phyloP scores from a whole-genome alignment of 2,329 filamentous ascomycete genomes.

The Fusarium succisae region DNA sequence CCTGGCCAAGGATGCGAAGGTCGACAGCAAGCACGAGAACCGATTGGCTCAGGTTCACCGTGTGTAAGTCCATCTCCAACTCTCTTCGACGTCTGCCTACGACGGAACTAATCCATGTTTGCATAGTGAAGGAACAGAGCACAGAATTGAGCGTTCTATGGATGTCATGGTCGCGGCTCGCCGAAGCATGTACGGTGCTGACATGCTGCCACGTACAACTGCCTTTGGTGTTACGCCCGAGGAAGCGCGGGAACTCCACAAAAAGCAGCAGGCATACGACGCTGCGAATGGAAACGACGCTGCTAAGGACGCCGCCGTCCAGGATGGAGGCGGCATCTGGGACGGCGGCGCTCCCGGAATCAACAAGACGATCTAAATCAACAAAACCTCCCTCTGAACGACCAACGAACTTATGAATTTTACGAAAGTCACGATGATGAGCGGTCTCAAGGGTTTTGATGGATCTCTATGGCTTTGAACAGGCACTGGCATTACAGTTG shows the following conservation, averaged over 20 bases:
- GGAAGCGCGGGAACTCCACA: too few relatives aligned
- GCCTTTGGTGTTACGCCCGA: too few relatives aligned
- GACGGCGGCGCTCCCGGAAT: background rate
- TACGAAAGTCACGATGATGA: background rate
- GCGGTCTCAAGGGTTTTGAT: background rate
- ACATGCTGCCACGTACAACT: fast-evolving
- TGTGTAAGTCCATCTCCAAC: constrained; percentile 16
- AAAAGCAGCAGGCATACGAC: background rate
- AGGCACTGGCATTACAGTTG: background rate
- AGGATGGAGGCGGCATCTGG: background rate
- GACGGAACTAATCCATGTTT: background rate
- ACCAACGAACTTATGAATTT: background rate
- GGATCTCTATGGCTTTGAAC: background rate
- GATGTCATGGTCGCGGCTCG: fast-evolving
- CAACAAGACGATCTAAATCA: too few relatives aligned
- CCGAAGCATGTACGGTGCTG: fast-evolving
- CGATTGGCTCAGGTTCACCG: fast-evolving
- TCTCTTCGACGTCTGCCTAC: background rate
- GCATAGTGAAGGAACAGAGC: background rate
- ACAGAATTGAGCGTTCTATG: fast-evolving
- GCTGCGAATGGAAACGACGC: fast-evolving
- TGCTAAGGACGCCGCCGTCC: background rate
- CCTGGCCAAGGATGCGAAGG: fast-evolving
- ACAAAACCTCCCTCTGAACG: too few relatives aligned
- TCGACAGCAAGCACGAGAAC: fast-evolving